A percentile compares a stretch with the other conserved stretches of the same genome.
Evolutionary conservation across 139 green algal genomes (phyloP).

Genomic region (Chlorella sorokiniana): DNA sequence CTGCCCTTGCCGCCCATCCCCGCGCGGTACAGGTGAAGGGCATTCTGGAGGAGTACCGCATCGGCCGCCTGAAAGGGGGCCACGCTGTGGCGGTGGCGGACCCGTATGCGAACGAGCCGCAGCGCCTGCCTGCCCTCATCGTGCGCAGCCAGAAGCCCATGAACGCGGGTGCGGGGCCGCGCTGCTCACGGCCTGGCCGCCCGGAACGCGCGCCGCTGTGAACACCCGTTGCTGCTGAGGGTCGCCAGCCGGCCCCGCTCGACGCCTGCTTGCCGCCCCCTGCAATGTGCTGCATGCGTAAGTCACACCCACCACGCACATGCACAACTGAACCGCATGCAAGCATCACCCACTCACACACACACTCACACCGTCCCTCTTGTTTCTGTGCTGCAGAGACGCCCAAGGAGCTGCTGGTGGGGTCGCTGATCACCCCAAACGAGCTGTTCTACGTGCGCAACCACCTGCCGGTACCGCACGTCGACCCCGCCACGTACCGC

Average conservation of each 20-base stretch:
- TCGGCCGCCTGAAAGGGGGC: conserved; percentile 68
- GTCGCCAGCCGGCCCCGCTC: too few relatives aligned
- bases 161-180: conserved; percentile 55
- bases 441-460: conserved; percentile 88
- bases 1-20: background rate
- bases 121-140: conserved; percentile 64
- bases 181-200: too few relatives aligned
- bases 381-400: conserved; percentile 65
- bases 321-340: too few relatives aligned
- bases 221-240: too few relatives aligned
- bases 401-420: conserved; percentile 65
- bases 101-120: conserved; percentile 80
- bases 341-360: too few relatives aligned
- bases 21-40: conserved; percentile 45
- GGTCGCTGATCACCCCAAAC: conserved; percentile 67
- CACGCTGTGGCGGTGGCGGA: conserved; percentile 47
- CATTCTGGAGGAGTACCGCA: conserved; percentile 80
- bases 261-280: too few relatives aligned
- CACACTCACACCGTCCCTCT: too few relatives aligned
- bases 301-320: too few relatives aligned
- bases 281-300: too few relatives aligned
- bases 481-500: conserved; percentile 50
- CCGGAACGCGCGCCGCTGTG: too few relatives aligned
- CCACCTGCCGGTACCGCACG: conserved; percentile 82
- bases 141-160: conserved; percentile 72